Conservation (phyloP, 805 yeast species). For the Yamadazyma tumulicola region DNA sequence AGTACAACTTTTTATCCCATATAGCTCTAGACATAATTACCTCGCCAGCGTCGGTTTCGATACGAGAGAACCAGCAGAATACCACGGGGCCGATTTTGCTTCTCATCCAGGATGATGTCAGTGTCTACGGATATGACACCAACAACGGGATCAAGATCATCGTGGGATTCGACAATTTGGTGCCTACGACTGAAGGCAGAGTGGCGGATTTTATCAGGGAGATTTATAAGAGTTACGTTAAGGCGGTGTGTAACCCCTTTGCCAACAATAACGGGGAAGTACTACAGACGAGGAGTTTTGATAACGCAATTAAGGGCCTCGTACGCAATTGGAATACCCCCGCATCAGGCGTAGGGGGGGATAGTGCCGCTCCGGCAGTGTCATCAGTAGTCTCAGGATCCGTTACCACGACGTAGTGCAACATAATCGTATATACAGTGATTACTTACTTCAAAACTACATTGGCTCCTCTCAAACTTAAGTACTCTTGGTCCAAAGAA, state of each 20-base stretch:
- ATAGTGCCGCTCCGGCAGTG: background rate
- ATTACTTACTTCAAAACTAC: conserved; percentile 65
- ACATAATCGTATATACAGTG: too few relatives aligned
- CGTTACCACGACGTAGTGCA: too few relatives aligned
- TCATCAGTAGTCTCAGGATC: background rate
- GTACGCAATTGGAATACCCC: conserved; percentile 25
- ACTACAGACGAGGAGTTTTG: conserved; percentile 30
- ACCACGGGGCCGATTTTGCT: conserved; percentile 35
- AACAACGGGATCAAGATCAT: conserved; percentile 66
- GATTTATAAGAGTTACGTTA: conserved; percentile 53
- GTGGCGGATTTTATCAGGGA: conserved; percentile 21
- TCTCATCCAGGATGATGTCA: conserved; percentile 63
- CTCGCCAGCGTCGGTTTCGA: conserved; percentile 43
- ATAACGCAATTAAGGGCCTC: conserved; percentile 22
- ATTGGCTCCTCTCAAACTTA: conserved; percentile 84
- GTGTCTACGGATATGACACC: conserved; percentile 67
- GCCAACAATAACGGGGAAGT: conserved; percentile 23
- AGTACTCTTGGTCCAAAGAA: conserved; percentile 90
- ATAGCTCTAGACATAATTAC: conserved; percentile 71
- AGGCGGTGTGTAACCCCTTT: conserved; percentile 63
- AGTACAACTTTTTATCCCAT: conserved; percentile 69
- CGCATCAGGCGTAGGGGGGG: background rate
- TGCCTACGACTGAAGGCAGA: conserved; percentile 2
- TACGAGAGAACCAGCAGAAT: conserved; percentile 35
- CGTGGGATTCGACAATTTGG: conserved; percentile 41